Evolutionary conservation across 1,139 yeast genomes (phyloP).

Genomic region (Candida glucosophila): DNA sequence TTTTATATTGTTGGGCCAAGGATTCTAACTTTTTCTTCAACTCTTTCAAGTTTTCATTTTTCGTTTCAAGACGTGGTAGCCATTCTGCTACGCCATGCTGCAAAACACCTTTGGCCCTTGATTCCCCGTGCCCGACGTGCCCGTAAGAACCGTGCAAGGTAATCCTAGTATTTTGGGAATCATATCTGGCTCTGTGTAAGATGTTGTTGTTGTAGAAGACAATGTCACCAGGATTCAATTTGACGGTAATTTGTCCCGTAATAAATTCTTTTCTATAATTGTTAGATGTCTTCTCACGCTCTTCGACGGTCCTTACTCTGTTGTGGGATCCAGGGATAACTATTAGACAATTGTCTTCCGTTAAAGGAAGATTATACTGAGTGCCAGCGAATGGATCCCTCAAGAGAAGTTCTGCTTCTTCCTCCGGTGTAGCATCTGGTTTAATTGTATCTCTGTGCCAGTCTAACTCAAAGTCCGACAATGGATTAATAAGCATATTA

Average conservation of each 20-base stretch:
- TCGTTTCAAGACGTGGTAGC: slow-evolving; percentile 35
- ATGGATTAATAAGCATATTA: slow-evolving; percentile 50
- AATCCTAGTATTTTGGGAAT: slow-evolving; percentile 30
- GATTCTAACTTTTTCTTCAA: slow-evolving; percentile 27
- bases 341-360: slow-evolving; percentile 41
- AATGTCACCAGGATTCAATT: slow-evolving; percentile 44
- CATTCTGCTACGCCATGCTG: slow-evolving; percentile 50
- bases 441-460: slow-evolving; percentile 52
- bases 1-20: slow-evolving; percentile 32
- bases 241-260: slow-evolving; percentile 33
- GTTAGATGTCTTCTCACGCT: slow-evolving; percentile 33
- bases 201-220: slow-evolving; percentile 49
- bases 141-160: slow-evolving; percentile 52
- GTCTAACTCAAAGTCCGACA: slow-evolving; percentile 46
- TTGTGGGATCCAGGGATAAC: slow-evolving; percentile 46
- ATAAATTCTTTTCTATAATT: slow-evolving; percentile 29
- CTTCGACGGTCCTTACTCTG: slow-evolving; percentile 39
- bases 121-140: slow-evolving; percentile 32
- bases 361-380: slow-evolving; percentile 46
- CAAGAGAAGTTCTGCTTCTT: slow-evolving; percentile 34
- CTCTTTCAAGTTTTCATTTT: slow-evolving; percentile 23
- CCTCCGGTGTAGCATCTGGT: slow-evolving; percentile 40
- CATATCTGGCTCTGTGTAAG: slow-evolving; percentile 43
- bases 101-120: slow-evolving; percentile 43
- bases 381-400: slow-evolving; percentile 43